phyloP scores from a whole-genome alignment of 2,329 filamentous ascomycete species.

The Capronia epimyces region DNA sequence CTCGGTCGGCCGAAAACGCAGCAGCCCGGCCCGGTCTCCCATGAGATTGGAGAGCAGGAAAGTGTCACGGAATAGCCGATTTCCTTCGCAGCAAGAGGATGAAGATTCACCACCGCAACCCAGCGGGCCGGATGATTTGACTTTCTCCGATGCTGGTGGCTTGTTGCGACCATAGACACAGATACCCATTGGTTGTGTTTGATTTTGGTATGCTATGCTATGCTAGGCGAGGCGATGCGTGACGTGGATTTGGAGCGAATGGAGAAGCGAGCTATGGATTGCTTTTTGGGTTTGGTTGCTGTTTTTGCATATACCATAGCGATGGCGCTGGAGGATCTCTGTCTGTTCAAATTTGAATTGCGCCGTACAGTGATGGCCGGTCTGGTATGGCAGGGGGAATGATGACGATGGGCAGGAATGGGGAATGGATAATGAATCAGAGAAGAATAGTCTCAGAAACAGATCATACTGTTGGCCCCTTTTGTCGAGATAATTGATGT shows the following conservation, averaged over 20 bases:
- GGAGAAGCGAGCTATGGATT: background rate
- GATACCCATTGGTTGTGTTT: background rate
- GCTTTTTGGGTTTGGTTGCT: background rate
- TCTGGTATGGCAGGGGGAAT: too few relatives aligned
- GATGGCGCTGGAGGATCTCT: constrained; percentile 19
- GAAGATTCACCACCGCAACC: constrained; percentile 39
- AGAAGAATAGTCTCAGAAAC: too few relatives aligned
- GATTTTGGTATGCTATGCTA: background rate
- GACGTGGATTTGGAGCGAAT: background rate
- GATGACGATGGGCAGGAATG: too few relatives aligned
- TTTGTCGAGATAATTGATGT: too few relatives aligned
- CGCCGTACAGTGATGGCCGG: too few relatives aligned
- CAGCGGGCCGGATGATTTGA: constrained; percentile 40
- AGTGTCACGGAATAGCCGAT: constrained; percentile 8
- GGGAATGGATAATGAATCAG: too few relatives aligned
- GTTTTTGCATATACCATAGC: constrained; percentile 18
- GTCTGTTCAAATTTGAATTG: too few relatives aligned
- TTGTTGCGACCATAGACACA: constrained; percentile 21
- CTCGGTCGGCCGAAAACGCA: constrained; percentile 5
- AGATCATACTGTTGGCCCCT: too few relatives aligned
- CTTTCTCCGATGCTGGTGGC: constrained; percentile 30
- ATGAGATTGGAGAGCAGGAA: constrained; percentile 14
- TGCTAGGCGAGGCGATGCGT: background rate
- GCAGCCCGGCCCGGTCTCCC: constrained; percentile 14
- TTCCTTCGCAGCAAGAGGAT: constrained; percentile 30